Evolutionary conservation across 148 eudicot genomes (phyloP).

Genomic region (Rhododendron simsii): DNA sequence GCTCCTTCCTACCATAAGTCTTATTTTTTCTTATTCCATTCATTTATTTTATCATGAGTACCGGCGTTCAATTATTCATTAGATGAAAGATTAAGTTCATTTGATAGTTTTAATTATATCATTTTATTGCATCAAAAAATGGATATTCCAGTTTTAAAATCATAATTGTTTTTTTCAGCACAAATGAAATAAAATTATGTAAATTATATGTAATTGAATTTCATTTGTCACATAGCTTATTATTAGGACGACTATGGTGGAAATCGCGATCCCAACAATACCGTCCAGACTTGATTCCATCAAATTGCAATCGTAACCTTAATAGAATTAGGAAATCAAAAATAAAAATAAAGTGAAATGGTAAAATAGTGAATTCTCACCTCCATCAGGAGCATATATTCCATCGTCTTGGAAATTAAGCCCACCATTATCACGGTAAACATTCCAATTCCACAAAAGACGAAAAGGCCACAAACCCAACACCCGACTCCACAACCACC

Average conservation of each 20-base stretch:
- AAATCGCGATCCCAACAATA: neutral
- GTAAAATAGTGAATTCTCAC: constrained; percentile 9
- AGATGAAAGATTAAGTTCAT: too few species aligned
- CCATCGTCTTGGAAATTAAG: constrained; percentile 13
- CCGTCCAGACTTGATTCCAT: neutral
- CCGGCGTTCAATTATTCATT: too few species aligned
- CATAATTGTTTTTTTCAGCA: neutral
- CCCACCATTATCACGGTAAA: neutral
- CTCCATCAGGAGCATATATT: constrained; percentile 17
- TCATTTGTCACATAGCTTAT: too few species aligned
- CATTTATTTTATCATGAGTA: too few species aligned
- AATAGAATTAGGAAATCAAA: neutral
- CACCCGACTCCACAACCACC: constrained; percentile 38
- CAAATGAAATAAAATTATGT: neutral
- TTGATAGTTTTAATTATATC: too few species aligned
- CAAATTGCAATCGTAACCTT: too few species aligned
- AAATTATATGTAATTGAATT: neutral
- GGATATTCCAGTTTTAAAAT: neutral
- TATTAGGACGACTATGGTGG: too few species aligned
- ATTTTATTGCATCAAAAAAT: neutral
- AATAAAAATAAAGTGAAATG: neutral
- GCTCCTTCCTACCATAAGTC: too few species aligned
- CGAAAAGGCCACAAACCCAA: constrained; percentile 53
- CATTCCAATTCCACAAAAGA: constrained; percentile 29
- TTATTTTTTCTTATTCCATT: too few species aligned